Conservation (phyloP, 2,329 filamentous ascomycete species). For the Lojkania enalia region DNA sequence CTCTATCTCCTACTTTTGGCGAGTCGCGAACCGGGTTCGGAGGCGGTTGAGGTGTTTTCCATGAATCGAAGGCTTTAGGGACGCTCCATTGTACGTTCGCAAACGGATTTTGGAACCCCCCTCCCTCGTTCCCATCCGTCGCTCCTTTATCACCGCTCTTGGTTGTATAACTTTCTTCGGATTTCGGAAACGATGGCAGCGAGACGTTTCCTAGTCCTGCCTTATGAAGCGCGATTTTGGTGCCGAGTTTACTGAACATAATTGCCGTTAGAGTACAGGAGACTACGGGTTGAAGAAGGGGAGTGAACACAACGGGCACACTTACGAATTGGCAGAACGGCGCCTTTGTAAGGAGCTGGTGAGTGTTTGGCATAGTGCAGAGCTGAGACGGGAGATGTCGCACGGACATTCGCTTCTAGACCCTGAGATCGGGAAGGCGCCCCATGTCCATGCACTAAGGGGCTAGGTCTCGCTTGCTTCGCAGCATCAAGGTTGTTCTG, state of each 20-base stretch:
- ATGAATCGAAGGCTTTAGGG: constrained; percentile 37
- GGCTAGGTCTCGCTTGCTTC: no score
- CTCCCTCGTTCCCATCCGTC: constrained; percentile 18
- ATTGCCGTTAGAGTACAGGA: constrained; percentile 16
- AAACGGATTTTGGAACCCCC: constrained; percentile 39
- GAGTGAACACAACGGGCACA: constrained; percentile 1
- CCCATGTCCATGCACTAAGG: no score
- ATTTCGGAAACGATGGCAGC: constrained; percentile 39
- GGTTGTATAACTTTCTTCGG: constrained; percentile 30
- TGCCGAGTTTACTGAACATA: constrained; percentile 61
- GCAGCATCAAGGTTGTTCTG: no score
- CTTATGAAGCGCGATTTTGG: constrained; percentile 63
- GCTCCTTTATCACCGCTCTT: constrained; percentile 31
- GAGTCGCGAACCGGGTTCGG: constrained; percentile 30
- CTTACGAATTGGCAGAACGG: constrained; percentile 15
- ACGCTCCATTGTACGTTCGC: constrained; percentile 41
- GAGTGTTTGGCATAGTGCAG: constrained; percentile 20
- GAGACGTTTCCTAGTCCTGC: constrained; percentile 58
- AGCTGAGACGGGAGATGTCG: constrained; percentile 32
- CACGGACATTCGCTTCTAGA: constrained; percentile 23
- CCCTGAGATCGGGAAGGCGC: constrained; percentile 1
- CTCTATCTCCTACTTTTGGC: constrained; percentile 31
- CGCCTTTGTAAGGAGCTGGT: constrained; percentile 20
- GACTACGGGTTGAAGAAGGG: constrained; percentile 1
- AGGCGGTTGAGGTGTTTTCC: constrained; percentile 36